Base-by-base conservation (phyloP, 345 rosid species). In the Kandelia obovata region DNA sequence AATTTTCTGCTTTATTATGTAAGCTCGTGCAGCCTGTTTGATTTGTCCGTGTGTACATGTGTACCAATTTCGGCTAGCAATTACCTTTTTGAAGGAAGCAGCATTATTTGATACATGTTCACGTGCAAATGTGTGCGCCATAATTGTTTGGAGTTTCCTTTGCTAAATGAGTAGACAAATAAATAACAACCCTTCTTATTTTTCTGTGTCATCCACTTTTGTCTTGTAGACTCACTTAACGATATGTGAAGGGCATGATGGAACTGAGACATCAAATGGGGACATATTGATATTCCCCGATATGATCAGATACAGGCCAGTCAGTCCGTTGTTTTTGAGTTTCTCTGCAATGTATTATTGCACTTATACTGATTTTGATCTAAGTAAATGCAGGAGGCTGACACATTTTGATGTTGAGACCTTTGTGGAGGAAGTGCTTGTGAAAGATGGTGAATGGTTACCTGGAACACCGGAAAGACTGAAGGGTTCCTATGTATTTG, bases 341-440 rank as follows among this genome's bases (percentile, higher is more conserved):
- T 56, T 31, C 66, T 53, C 53, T 62, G 2, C 13, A 27, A 60
- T 65, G 59, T 21, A 17, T 32, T 34, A 72, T 62, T 73, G 46
- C 53, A 59, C 52, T 55, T 62, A 62, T 66, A 25, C 74, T 63
- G 74, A 53, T 61, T 65, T 55, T 64, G 72, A 68, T 72, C 26
- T 58, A 65, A 49, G 57, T 51, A 25, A 64, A 77, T 89, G 89
- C 89, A 94, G 99, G 91, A 89, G 97, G 82, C 83, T 95, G 82
- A 95, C 99, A 21, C 99, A 95, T 84, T 95, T 95, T 76, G 99
- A 95, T 70, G 99, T 95, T 11, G 99, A 95, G 69, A 95, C 96
- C 28, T 95, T 95, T 80, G 96, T 92, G 10, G 99, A 95, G 73
- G 98, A 92, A 83, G 97, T 95, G 55, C 99, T 95, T 53, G 98